Evolutionary conservation across 2,329 filamentous ascomycete species (phyloP).

Genomic region (Neobulgaria alba): DNA sequence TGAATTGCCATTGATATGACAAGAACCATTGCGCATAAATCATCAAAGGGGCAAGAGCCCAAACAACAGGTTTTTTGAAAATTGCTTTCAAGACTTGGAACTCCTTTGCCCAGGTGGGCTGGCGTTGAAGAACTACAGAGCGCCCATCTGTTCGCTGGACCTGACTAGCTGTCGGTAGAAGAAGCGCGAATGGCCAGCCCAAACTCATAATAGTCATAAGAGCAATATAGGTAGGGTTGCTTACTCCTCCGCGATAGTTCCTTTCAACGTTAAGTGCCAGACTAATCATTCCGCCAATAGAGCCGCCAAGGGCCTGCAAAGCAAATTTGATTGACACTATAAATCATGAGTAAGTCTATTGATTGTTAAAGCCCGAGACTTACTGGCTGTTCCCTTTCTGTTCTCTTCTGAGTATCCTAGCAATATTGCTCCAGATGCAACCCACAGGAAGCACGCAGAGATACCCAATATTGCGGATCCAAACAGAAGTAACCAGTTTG

Average conservation of each 20-base stretch:
- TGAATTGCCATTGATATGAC: neutral
- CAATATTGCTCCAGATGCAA: neutral
- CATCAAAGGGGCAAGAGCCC: neutral
- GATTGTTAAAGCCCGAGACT: no score
- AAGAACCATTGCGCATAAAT: neutral
- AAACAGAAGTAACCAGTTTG: neutral
- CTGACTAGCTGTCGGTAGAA: neutral
- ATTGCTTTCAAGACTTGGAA: neutral
- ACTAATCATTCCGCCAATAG: neutral
- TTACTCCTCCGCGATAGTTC: neutral
- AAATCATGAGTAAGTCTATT: no score
- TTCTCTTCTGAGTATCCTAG: neutral
- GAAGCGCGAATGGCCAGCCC: neutral
- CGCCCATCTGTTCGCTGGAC: neutral
- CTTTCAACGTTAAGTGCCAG: neutral
- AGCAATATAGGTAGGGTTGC: neutral
- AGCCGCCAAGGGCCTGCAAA: neutral
- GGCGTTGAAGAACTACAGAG: neutral
- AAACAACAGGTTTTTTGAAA: neutral
- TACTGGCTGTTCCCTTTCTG: neutral
- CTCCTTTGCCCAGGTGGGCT: neutral
- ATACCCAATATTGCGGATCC: neutral
- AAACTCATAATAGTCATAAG: neutral
- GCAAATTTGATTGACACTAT: neutral
- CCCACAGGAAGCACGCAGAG: neutral